Evolutionary conservation across 1,284 basidiomycete genomes (phyloP), one percentile per base, ranked within the genome.

Genomic region (Retiboletus flavoniger): DNA sequence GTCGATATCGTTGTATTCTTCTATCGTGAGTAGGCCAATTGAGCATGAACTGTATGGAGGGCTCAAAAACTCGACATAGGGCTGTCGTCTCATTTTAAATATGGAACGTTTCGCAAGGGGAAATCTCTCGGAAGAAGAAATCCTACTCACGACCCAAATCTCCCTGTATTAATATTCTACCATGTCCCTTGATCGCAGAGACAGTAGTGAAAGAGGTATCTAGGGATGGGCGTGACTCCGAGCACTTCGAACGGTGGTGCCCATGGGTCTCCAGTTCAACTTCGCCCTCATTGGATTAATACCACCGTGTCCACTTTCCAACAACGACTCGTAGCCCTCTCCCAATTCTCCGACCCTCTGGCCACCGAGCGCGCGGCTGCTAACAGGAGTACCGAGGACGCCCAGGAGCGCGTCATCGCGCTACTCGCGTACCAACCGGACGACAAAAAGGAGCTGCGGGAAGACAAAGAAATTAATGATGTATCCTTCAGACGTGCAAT

Each of bases 41-140:
- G 17, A 39, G 41, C 31, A 9, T 3, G 28, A 29, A 7, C 6
- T 4, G 39, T 38, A 7, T 13, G 5, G 11, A 14, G 9, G 21
- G 21, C 2, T 38, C 10, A 38, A n/a, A n/a, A 10, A 42, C 26
- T 48, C 9, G 32, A 34, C 13, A 19, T 17, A 65, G 66, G 64
- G 62, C 2, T 60, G 54, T 43, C 52, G 47, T 31, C 55, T 62
- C 14, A 50, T 64, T 26, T 39, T 63, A 29, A 57, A 60, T 16
- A 62, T 57, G 61, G 56, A 60, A 39, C 36, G 34, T 21, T 64
- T 66, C 7, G 53, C 53, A 10, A 51, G 51, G 45, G 6, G 14
- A 11, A 32, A 45, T n/a, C 0, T 26, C 19, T 43, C 3, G 8
- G 49, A 59, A 3, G 54, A 67, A 16, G 56, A 52, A 0, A 35